These are phyloP conservation scores for Boletus sp. DNA, from an alignment of 768 basidiomycete species.

Conservation along the genomic window DNA sequence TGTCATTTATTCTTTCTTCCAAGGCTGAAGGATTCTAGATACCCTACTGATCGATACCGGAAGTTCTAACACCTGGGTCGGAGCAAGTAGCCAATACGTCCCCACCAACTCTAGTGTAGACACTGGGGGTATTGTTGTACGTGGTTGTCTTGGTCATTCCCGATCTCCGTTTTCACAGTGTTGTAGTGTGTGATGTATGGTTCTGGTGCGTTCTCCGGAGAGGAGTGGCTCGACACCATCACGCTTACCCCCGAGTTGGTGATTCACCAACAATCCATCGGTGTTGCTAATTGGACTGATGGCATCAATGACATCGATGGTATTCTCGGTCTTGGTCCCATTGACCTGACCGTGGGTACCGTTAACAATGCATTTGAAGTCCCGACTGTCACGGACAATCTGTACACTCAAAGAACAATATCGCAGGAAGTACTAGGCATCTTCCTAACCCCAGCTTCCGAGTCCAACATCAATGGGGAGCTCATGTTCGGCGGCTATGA, in stretches of 20 bases:
- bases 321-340: conserved; percentile 39
- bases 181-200: not conserved
- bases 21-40: conserved; percentile 12
- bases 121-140: conserved; percentile 24
- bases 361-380: conserved; percentile 13
- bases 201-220: conserved; percentile 3
- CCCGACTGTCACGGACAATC: conserved; percentile 38
- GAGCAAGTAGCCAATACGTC: conserved; percentile 21
- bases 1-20: not conserved
- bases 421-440: conserved; percentile 29
- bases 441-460: conserved; percentile 29
- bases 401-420: conserved; percentile 31
- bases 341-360: conserved; percentile 32
- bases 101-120: conserved; percentile 15
- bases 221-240: conserved; percentile 17
- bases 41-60: conserved; percentile 33
- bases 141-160: not conserved
- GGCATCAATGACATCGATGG: conserved; percentile 40
- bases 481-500: conserved; percentile 31
- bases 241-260: conserved; percentile 3
- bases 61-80: conserved; percentile 34
- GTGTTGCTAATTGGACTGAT: conserved; percentile 28
- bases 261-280: conserved; percentile 32
- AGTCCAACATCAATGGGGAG: conserved; percentile 19
- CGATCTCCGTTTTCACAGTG: not conserved